Evolutionary conservation across 352 stramenopile genomes (phyloP), one percentile per base, ranked within the genome.

Genomic region (Pythium oligandrum): DNA sequence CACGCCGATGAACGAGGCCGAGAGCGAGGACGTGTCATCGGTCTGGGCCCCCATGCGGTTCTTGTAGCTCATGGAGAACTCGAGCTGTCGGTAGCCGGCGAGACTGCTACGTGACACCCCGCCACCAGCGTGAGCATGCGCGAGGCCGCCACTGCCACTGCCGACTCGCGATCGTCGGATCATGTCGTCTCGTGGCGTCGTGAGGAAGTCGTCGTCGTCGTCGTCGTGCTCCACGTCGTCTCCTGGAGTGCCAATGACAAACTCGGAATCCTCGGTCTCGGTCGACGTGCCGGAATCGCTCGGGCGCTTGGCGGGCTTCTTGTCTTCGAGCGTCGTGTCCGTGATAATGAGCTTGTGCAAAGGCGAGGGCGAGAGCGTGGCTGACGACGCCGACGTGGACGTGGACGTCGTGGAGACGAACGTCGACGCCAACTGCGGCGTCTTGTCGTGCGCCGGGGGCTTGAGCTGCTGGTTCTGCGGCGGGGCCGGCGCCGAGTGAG

Each of bases 1-100:
- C 38, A 8, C 38, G 7, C 38, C 38, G 7, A 42, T 8, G 38
- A 42, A 42, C 7, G 38, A 42, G 38, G 38, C 7, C 7, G 38
- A 42, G 43, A 51, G 45, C 51, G 45, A n/a, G 49, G 17, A 40
- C 6, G 42, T 34, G 35, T 53, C 40, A 2, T 43, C 51, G 26
- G 38, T 47, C 12, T 49, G 46, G 30, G 51, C 48, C 30, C 52
- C 55, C 55, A 59, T 61, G 40, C 81, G 83, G 67, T 91, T 93
- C 68, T 91, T 93, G 71, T 93, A 93, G 33, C 70, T 84, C 83
- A 93, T 93, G 45, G 81, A 92, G 64, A 76, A 90, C 48, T 75
- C 76, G 32, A 93, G 68, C 64, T 93, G 79, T 3, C 75, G 70
- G 60, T 88, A 93, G 45, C 85, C 75, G 0, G 76, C 80, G 40